Evolutionary conservation across 306 rosid species (phyloP).

Genomic region (Trifolium dubium): DNA sequence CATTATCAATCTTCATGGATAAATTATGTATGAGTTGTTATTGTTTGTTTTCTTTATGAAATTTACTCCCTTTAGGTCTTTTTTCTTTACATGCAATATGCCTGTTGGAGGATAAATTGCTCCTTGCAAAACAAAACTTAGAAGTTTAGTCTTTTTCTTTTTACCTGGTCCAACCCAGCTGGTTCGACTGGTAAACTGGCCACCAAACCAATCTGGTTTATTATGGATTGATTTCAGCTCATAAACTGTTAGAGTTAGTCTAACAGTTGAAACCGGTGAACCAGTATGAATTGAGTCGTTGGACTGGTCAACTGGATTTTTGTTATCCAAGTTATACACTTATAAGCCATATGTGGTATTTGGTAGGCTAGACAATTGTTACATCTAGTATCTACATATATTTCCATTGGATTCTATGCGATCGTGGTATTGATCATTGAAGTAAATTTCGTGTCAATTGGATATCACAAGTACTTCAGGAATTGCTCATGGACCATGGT

Average conservation of each 20-base stretch:
- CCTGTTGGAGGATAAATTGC: conserved; percentile 11
- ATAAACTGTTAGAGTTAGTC: conserved; percentile 1
- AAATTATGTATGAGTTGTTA: conserved; percentile 7
- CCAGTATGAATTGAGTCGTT: conserved; percentile 14
- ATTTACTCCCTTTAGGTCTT: conserved; percentile 8
- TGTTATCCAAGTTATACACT: too few species aligned
- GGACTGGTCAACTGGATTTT: conserved; percentile 9
- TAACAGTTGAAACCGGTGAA: conserved; percentile 19
- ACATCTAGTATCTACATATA: neutral
- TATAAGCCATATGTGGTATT: too few species aligned
- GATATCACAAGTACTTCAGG: conserved; percentile 17
- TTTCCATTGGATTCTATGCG: conserved; percentile 10
- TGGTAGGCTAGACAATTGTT: neutral
- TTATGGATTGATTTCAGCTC: conserved; percentile 18
- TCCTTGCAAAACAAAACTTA: conserved; percentile 9
- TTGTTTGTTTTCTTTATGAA: conserved; percentile 24
- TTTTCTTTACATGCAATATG: conserved; percentile 29
- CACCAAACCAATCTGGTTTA: conserved; percentile 10
- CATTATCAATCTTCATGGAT: conserved; percentile 5
- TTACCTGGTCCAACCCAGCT: neutral
- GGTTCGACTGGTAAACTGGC: conserved; percentile 24
- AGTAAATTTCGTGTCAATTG: conserved; percentile 13
- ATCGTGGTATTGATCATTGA: conserved; percentile 28
- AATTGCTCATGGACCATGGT: conserved; percentile 16
- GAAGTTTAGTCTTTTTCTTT: neutral